Evolutionary conservation across 1,284 basidiomycete genomes (phyloP).

Genomic region (Sphaerobolus stellatus): DNA sequence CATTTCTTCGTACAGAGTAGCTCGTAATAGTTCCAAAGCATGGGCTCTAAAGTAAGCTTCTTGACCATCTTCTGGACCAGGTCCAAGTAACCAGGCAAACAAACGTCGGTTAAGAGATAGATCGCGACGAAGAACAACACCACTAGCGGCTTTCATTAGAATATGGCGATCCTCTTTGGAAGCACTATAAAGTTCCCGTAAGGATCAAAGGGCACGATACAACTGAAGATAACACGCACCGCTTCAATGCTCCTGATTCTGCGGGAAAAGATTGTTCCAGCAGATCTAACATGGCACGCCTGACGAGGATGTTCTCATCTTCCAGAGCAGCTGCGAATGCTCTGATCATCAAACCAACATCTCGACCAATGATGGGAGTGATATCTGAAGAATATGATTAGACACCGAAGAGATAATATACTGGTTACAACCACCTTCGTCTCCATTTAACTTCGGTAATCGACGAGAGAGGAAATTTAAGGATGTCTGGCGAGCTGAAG

Average conservation of each 20-base stretch:
- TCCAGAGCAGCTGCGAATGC: slow-evolving; percentile 87
- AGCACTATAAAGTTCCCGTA: slow-evolving; percentile 22
- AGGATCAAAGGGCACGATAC: neutral
- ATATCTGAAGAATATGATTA: slow-evolving; percentile 52
- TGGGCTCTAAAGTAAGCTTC: slow-evolving; percentile 67
- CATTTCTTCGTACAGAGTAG: slow-evolving; percentile 79
- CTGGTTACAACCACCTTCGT: slow-evolving; percentile 58
- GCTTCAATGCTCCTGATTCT: slow-evolving; percentile 69
- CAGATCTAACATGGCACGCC: slow-evolving; percentile 79
- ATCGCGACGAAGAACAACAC: slow-evolving; percentile 89
- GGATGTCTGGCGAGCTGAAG: slow-evolving; percentile 81
- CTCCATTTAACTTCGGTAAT: slow-evolving; percentile 64
- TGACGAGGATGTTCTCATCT: slow-evolving; percentile 87
- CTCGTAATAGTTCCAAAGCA: slow-evolving; percentile 65
- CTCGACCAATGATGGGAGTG: slow-evolving; percentile 71
- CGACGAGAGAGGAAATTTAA: slow-evolving; percentile 85
- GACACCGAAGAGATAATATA: slow-evolving; percentile 4
- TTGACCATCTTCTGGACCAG: slow-evolving; percentile 76
- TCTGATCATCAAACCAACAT: slow-evolving; percentile 90
- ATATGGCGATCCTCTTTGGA: slow-evolving; percentile 68
- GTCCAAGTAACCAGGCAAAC: slow-evolving; percentile 90
- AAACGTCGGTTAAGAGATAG: slow-evolving; percentile 90
- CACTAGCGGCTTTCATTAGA: slow-evolving; percentile 74
- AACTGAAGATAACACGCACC: slow-evolving; percentile 27
- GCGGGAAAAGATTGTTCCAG: slow-evolving; percentile 73